Evolutionary conservation across 192 early-diverging fungal species (phyloP).

Genomic region (Umbelopsis sp.): DNA sequence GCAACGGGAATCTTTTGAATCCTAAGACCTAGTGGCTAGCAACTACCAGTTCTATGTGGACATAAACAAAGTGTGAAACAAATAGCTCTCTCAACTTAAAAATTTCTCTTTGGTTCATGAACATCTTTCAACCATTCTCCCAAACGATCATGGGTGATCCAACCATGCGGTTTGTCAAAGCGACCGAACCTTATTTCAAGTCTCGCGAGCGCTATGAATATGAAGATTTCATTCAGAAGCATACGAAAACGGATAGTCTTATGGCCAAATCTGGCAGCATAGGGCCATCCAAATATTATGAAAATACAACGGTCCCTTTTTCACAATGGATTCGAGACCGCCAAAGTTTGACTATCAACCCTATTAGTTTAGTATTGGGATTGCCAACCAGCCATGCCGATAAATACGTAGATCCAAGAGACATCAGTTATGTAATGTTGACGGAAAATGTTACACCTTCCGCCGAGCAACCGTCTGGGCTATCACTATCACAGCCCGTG

Average conservation of each 20-base stretch:
- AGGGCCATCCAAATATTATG: no score
- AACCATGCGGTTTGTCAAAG: not conserved
- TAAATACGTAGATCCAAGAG: not conserved
- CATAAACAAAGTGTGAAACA: no score
- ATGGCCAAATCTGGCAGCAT: no score
- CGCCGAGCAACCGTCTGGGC: not conserved
- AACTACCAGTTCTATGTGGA: no score
- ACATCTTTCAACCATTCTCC: not conserved
- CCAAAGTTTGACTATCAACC: not conserved
- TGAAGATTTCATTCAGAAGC: not conserved
- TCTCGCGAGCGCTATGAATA: not conserved
- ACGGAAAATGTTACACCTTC: not conserved
- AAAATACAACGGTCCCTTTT: not conserved
- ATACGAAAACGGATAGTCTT: no score
- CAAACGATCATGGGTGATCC: not conserved
- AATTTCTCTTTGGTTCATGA: not conserved
- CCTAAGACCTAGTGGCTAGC: no score
- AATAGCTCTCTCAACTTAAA: no score
- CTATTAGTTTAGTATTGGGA: not conserved
- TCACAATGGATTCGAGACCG: not conserved
- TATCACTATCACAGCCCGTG: not conserved
- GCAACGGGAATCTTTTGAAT: no score
- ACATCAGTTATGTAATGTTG: not conserved
- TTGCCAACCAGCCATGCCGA: not conserved
- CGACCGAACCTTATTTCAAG: not conserved